Evolutionary conservation across 805 yeast species (phyloP).

Genomic region (Cyberlindnera maclurae): DNA sequence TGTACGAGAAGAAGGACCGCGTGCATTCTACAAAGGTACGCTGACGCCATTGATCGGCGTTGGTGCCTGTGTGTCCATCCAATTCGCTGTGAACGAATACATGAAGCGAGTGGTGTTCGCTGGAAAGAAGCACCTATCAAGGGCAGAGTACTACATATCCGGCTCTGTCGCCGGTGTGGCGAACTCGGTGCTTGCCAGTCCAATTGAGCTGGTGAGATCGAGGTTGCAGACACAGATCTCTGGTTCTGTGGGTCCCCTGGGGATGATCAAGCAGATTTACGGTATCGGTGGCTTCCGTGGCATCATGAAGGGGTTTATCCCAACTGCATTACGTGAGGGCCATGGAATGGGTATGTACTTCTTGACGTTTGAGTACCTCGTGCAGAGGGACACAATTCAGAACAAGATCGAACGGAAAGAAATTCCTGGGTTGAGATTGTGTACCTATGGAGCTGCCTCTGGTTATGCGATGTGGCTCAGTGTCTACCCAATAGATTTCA

Average conservation of each 20-base stretch:
- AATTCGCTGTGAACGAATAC: constrained; percentile 89
- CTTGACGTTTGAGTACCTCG: constrained; percentile 82
- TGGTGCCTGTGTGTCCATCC: constrained; percentile 97
- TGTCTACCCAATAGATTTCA: constrained; percentile 82
- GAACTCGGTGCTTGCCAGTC: constrained; percentile 82
- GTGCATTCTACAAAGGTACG: constrained; percentile 90
- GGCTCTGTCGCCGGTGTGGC: constrained; percentile 93
- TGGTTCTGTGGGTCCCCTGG: constrained; percentile 67
- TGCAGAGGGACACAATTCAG: constrained; percentile 52
- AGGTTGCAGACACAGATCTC: constrained; percentile 82
- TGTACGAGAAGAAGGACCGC: constrained; percentile 70
- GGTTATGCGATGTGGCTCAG: constrained; percentile 86
- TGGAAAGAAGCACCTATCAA: constrained; percentile 35
- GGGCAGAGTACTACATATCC: constrained; percentile 66
- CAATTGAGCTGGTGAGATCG: constrained; percentile 93
- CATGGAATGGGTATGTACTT: constrained; percentile 88
- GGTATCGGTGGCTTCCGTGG: constrained; percentile 42
- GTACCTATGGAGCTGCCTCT: constrained; percentile 82
- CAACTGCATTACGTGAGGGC: constrained; percentile 79
- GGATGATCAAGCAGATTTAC: constrained; percentile 54
- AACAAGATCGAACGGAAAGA: constrained; percentile 51
- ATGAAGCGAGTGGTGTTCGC: constrained; percentile 74
- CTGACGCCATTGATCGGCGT: constrained; percentile 89
- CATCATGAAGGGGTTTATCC: constrained; percentile 72
- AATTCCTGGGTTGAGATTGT: constrained; percentile 81